phyloP scores from a whole-genome alignment of 805 yeast species.

The Ogataea pilisensis region DNA sequence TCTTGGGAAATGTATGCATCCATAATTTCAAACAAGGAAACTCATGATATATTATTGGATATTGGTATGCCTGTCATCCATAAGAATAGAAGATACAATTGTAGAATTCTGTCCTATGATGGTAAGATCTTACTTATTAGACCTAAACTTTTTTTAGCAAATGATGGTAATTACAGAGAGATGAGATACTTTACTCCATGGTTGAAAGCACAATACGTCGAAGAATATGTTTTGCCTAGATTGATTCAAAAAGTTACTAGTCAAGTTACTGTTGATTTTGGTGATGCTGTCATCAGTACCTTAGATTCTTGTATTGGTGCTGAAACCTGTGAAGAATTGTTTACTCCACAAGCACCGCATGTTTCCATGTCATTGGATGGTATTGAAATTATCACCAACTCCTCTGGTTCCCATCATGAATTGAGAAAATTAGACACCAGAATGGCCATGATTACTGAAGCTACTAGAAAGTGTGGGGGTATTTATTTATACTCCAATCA shows the following conservation, averaged over 20 bases:
- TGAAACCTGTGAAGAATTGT: slow-evolving; percentile 96
- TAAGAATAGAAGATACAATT: slow-evolving; percentile 84
- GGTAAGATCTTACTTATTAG: slow-evolving; percentile 79
- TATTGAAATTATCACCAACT: slow-evolving; percentile 93
- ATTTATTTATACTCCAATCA: slow-evolving; percentile 91
- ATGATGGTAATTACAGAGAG: slow-evolving; percentile 97
- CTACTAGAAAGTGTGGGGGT: slow-evolving; percentile 96
- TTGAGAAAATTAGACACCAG: slow-evolving; percentile 84
- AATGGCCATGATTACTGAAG: slow-evolving; percentile 79
- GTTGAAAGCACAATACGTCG: slow-evolving; percentile 74
- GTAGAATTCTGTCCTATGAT: slow-evolving; percentile 79
- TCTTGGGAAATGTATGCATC: slow-evolving; percentile 93
- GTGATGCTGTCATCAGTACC: slow-evolving; percentile 86
- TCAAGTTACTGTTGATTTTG: slow-evolving; percentile 70
- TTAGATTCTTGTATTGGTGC: slow-evolving; percentile 90
- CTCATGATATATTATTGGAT: slow-evolving; percentile 77
- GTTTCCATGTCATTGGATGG: slow-evolving; percentile 90
- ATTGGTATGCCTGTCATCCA: slow-evolving; percentile 94
- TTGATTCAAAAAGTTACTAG: slow-evolving; percentile 60
- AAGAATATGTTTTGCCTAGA: slow-evolving; percentile 69
- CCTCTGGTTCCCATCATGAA: slow-evolving; percentile 98
- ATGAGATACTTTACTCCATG: slow-evolving; percentile 97
- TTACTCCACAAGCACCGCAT: slow-evolving; percentile 95
- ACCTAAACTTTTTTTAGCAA: slow-evolving; percentile 91
- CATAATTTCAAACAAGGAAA: slow-evolving; percentile 61